Base-by-base conservation (phyloP, 2,329 filamentous ascomycete species). In the Xylaria arbuscula region DNA sequence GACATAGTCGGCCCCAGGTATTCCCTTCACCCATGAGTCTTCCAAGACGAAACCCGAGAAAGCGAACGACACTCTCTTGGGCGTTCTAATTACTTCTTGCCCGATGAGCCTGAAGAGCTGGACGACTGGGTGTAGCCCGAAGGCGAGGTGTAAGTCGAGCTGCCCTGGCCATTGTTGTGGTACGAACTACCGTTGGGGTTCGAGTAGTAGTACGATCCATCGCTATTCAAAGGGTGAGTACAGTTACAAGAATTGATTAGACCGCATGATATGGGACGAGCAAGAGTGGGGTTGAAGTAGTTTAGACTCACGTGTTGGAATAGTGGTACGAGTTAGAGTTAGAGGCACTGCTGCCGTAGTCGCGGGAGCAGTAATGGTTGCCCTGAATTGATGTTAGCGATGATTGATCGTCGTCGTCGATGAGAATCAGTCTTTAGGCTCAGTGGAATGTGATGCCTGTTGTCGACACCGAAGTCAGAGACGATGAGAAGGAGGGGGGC, bases 131-230 rank as follows among this genome's bases (percentile, higher is more conserved):
- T 72, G 58, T 73, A 38, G 47, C 84, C 86, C 64, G 81, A 81
- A 7, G 90, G 80, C 10, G 88, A 73, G 19, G 87, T 92, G 80
- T 92, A 93, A 19, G 80, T 88, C 28, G 87, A 86, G 57, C 79
- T 75, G 6, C 90, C 90, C 11, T 77, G 76, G 53, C 89, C 89
- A 72, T 84, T 79, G 79, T 91, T 90, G 83, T 92, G 81, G 81
- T 93, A 93, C 47, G 87, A 90, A 75, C 87, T 91, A 15, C 89
- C 89, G 70, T 91, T 86, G 54, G 89, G 80, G 80, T 92, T 93
- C 76, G 85, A 87, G 81, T 92, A 93, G 82, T 93, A 92, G 83
- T 93, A 93, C 1, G 89, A 91, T 45, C 90, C 89, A 73, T 92
- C 76, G 24, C 85, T 87, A 28, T 57, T 17, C 7, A 19, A 36